A percentile compares a stretch with the other conserved stretches of the same genome.
Evolutionary conservation across 1,139 yeast genomes (phyloP).

Genomic region (Arxiozyma slooffiae): DNA sequence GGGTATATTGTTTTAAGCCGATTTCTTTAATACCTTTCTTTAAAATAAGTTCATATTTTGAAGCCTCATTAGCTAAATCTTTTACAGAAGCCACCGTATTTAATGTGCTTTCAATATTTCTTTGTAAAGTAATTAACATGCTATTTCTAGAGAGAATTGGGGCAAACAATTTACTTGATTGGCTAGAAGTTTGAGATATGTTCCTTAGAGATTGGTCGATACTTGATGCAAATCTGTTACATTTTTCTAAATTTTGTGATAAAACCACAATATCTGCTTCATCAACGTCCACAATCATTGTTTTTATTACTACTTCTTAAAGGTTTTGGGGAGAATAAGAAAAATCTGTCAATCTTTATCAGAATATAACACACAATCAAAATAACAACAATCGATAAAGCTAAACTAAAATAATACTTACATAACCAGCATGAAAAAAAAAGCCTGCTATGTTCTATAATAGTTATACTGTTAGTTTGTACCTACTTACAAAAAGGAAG

Average conservation of each 20-base stretch:
- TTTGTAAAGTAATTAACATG: constrained; percentile 44
- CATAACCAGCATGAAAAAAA: neutral
- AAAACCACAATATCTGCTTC: constrained; percentile 80
- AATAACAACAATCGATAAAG: neutral
- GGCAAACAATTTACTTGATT: constrained; percentile 54
- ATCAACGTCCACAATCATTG: constrained; percentile 46
- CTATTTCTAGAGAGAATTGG: constrained; percentile 65
- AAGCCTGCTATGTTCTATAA: too few relatives aligned
- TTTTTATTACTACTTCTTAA: neutral
- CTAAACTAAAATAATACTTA: neutral
- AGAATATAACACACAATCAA: neutral
- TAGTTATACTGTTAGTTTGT: too few relatives aligned
- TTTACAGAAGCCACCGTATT: constrained; percentile 54
- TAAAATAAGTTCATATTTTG: constrained; percentile 40
- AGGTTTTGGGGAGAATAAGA: neutral
- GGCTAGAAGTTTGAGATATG: constrained; percentile 49
- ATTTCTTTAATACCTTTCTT: constrained; percentile 28
- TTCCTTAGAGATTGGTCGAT: constrained; percentile 48
- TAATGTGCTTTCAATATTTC: constrained; percentile 53
- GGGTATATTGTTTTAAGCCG: constrained; percentile 32
- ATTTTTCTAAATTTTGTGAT: constrained; percentile 57
- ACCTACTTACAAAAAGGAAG: too few relatives aligned
- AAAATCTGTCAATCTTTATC: too few relatives aligned
- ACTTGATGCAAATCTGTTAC: constrained; percentile 46
- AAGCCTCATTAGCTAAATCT: constrained; percentile 52